Evolutionary conservation across 768 basidiomycete genomes (phyloP), one percentile per base, ranked within the genome.

Genomic region (Cyathus striatus): DNA sequence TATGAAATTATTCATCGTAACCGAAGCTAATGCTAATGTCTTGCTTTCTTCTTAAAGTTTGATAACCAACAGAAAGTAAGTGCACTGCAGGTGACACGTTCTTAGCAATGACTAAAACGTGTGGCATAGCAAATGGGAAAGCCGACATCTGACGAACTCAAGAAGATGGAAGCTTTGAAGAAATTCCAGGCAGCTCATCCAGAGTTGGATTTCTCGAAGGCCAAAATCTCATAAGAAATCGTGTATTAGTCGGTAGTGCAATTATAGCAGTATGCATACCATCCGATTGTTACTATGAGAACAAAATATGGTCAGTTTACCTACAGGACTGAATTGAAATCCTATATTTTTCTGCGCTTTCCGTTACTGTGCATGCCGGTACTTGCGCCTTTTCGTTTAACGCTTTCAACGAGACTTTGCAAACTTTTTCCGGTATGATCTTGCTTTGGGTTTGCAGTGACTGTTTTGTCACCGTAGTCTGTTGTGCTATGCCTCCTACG

Each of bases 151-250:
- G 94, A 95, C 48, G 94, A 96, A 51, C 49, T 90, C 49, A 92
- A 92, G 70, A 97, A 95, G 67, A 76, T 80, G 73, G 94, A 96
- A 74, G 82, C 88, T 35, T 66, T 98, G 44, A 79, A 82, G 65
- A 93, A 86, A 62, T 96, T 97, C 68, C 88, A 93, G 66, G 81
- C 70, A 1, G 78, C 79, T 27, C 93, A 97, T 61, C 94, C 94
- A 1, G 94, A 97, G 61, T 73, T 97, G 55, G 94, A 97, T 62
- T 94, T 97, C 60, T 89, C 87, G 21, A 84, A 93, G 10, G 92
- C 89, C 7, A 91, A 91, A 61, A 87, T 92, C 43, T 84, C 85
- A 47, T 91, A 69, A 54, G 35, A 10, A 10, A 9, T 9, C 17
- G 12, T 12, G n/a, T 30, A 9, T n/a, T 9, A 9, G n/a, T 7